Evolutionary conservation across 768 basidiomycete genomes (phyloP), one percentile per base, ranked within the genome.

Genomic region (Suillus bovinus): DNA sequence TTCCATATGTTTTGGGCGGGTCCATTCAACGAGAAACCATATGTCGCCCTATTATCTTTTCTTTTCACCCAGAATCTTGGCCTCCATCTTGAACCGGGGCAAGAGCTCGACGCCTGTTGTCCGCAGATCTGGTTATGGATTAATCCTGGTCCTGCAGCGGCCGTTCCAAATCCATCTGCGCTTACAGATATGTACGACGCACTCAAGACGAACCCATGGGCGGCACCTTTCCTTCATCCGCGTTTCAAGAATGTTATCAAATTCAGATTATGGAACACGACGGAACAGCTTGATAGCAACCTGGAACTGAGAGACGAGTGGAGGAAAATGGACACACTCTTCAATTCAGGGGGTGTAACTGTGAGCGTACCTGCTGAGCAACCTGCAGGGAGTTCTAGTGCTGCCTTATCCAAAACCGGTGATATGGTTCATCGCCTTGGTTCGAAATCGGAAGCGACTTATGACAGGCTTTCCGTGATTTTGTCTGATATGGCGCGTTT

Each of bases 1-100:
- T 96, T 92, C 81, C 95, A 97, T 76, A 89, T 96, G 88, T 97
- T 96, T 81, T 97, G 95, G 94, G 93, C 94, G 1, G 94, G 95
- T 0, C 88, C 94, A 1, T 96, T 98, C 79, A 95, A 94, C 22
- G 95, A 98, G 79, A 97, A 96, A 76, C 94, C 96, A 0, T 97
- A 97, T 82, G 84, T 93, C 71, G 94, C 95, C 0, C 79, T 96
- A 27, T 80, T 94, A 58, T 97, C 96, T 5, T 97, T 93, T 83
- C 84, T 97, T 50, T 97, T 86, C 77, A 94, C 94, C 1, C 96
- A 96, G 74, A 95, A 95, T 72, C 84, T 94, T 6, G 91, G 88
- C 13, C 82, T 97, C 16, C 87, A 95, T 69, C 78, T 86, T 24
- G 68, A 72, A 63, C 71, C 74, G 33, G 56, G 68, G 5, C 68